Percentiles rank a stretch among this genome's conserved stretches.
Evolutionary conservation across 208 protist genomes (phyloP).

Genomic region (Wallacemonas collosoma): DNA sequence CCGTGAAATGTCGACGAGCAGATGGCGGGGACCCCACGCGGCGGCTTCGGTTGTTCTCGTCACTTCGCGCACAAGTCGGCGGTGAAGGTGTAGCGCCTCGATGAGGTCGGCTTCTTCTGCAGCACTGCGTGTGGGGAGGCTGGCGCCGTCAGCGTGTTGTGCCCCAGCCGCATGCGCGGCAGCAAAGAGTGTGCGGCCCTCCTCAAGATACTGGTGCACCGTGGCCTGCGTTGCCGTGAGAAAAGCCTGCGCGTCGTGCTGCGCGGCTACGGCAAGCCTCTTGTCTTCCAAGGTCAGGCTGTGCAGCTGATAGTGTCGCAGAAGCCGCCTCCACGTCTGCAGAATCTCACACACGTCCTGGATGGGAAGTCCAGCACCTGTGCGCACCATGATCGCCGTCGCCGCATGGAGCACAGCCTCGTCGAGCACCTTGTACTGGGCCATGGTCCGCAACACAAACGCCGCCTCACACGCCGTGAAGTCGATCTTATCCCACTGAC

Average conservation of each 20-base stretch:
- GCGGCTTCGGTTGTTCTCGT: slow-evolving; percentile 16
- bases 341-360: background rate
- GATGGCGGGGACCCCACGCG: slow-evolving; percentile 43
- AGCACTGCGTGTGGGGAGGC: background rate
- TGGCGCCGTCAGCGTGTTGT: slow-evolving; percentile 1
- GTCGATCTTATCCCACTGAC: slow-evolving; percentile 26
- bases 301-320: background rate
- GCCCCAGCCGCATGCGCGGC: background rate
- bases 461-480: slow-evolving; percentile 48
- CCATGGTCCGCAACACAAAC: slow-evolving; percentile 41
- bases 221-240: background rate
- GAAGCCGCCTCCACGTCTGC: slow-evolving; percentile 7
- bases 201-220: background rate
- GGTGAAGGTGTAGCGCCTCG: slow-evolving; percentile 5
- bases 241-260: slow-evolving; percentile 7
- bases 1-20: slow-evolving; percentile 59
- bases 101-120: background rate
- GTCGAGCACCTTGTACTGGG: slow-evolving; percentile 23
- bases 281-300: background rate
- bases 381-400: background rate
- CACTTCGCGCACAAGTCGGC: slow-evolving; percentile 29
- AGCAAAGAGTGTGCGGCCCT: background rate
- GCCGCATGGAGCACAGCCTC: slow-evolving; percentile 23
- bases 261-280: slow-evolving; percentile 26
- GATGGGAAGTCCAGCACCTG: background rate